Base-by-base conservation (phyloP, 768 basidiomycete species). In the Agrocybe praecox region DNA sequence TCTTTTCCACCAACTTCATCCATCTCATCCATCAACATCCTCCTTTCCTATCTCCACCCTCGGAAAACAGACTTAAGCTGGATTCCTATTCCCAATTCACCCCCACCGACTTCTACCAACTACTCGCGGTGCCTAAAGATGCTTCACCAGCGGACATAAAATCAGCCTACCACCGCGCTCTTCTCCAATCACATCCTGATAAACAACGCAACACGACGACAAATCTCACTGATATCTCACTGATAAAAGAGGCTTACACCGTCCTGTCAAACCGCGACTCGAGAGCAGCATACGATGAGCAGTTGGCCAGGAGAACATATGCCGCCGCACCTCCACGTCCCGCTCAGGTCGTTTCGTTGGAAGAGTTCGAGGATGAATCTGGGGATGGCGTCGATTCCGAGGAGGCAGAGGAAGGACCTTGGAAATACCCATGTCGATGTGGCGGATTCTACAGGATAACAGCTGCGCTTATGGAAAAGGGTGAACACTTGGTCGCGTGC, bases 281-380 rank as follows among this genome's bases (percentile, higher is more conserved):
- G 10, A 83, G 90, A 1, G 68, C 72, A 17, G 66, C 69, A 53
- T 87, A 90, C 60, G 87, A 93, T 54, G 34, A 56, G 0, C 54
- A 56, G 12, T 56, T 68, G 26, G 59, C 60, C n/a, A 59, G 55
- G 34, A 54, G 50, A 21, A 52, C 59, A 18, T 44, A 44, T 22
- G 45, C 17, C 2, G 36, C 14, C 12, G 53, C 52, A 15, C 49
- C 61, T 2, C 84, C 87, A 8, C 77, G 92, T 50, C 90, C 92
- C 4, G 90, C 92, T 0, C 87, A 92, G 58, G 72, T 91, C 17
- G 73, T 94, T 34, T 94, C 92, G 2, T 74, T 94, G 36, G 89
- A 90, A 46, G 90, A 92, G 0, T 93, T 92, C 60, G 71, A 72
- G 22, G 74, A 77, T 55, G 57, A 70, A 46, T 43, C 10, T 19